Evolutionary conservation across 1,139 yeast species (phyloP).

Genomic region (Saccharomycopsis hybrid): DNA sequence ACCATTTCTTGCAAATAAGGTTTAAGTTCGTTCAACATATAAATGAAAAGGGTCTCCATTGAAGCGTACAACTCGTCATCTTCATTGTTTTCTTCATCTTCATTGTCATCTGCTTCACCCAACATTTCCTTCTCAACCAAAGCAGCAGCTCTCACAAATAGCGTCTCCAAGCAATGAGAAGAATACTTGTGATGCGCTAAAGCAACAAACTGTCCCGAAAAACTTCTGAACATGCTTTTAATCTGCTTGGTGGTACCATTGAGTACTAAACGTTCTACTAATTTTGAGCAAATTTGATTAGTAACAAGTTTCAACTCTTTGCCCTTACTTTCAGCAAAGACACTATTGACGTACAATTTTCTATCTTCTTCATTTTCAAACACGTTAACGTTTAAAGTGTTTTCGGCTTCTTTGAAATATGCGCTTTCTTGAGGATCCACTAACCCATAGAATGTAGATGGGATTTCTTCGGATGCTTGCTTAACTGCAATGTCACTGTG

Average conservation of each 20-base stretch:
- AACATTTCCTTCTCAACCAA: slow-evolving; percentile 64
- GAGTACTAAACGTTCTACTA: slow-evolving; percentile 80
- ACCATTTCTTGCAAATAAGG: slow-evolving; percentile 57
- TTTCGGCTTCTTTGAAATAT: slow-evolving; percentile 88
- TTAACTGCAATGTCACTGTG: slow-evolving; percentile 14
- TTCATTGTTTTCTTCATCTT: slow-evolving; percentile 29
- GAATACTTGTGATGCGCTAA: slow-evolving; percentile 84
- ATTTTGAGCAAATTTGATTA: slow-evolving; percentile 89
- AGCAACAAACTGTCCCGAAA: slow-evolving; percentile 67
- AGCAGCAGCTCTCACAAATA: slow-evolving; percentile 70
- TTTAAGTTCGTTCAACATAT: slow-evolving; percentile 60
- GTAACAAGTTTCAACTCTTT: slow-evolving; percentile 90
- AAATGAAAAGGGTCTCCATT: slow-evolving; percentile 58
- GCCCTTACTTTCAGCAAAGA: slow-evolving; percentile 80
- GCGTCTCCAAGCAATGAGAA: slow-evolving; percentile 88
- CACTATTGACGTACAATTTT: slow-evolving; percentile 63
- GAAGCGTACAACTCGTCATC: slow-evolving; percentile 38
- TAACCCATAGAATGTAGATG: slow-evolving; percentile 70
- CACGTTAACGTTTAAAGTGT: slow-evolving; percentile 74
- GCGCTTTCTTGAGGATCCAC: slow-evolving; percentile 80
- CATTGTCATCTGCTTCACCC: slow-evolving; percentile 32
- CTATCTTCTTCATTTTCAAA: slow-evolving; percentile 73
- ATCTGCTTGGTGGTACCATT: slow-evolving; percentile 60
- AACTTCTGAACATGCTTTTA: slow-evolving; percentile 55
- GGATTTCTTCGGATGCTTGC: slow-evolving; percentile 23